Base-by-base conservation (phyloP, 495 filamentous ascomycete genomes). In the Letharia lupina region DNA sequence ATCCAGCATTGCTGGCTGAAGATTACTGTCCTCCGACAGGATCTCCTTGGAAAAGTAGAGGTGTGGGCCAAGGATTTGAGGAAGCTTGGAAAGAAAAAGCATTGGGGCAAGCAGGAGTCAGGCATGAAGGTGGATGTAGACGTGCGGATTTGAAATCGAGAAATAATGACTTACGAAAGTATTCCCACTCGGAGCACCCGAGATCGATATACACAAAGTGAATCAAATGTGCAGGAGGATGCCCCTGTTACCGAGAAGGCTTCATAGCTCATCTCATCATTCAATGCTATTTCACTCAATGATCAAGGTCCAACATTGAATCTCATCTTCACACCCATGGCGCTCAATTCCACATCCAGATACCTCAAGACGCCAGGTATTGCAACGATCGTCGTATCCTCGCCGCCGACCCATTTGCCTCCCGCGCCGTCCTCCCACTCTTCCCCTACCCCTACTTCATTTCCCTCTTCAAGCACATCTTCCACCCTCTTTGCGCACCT, bases 391-490 rank as follows among this genome's bases (percentile, higher is more conserved):
- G 94, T 93, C 6, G 93, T 93, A 71, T 97, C 84, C 60, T 91
- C 89, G 62, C 94, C 94, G 20, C 94, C 95, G 37, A 90, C 82
- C 82, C 86, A 96, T 67, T 86, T 84, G 57, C 81, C 77, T 0
- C 93, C 93, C 68, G 87, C 79, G 1, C 91, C 92, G 78, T 98
- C 94, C 72, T 96, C 93, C 94, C 94, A 98, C 40, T 91, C 79
- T 74, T 91, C 84, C 41, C 85, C 77, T 35, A 65, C 63, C 10
- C 56, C 37, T 3, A 65, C 63, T 13, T 61, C 63, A 5, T 62
- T 58, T 1, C 64, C 61, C 62, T 87, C 84, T 61, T 82, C 80
- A 48, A 86, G 79, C 67, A 84, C 78, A 40, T 85, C 86, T 69
- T 84, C 67, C 28, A 69, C n/a, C 33, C 81, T 75, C 74, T 75